phyloP scores from a whole-genome alignment of 2,329 filamentous ascomycete genomes.

The Verticillium tricorpus region DNA sequence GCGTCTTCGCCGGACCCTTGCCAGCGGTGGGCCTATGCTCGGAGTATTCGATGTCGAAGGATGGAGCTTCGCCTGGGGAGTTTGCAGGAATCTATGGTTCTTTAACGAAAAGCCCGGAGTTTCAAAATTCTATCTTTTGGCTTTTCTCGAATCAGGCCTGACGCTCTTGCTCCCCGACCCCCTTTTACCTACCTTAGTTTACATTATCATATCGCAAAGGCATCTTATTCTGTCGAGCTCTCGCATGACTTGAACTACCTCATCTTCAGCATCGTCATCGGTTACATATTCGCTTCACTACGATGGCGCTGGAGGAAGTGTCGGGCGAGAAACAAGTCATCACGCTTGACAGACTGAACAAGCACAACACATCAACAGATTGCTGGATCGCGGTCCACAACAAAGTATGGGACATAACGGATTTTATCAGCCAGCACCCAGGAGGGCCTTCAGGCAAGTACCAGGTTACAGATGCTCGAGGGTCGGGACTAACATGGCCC shows the following conservation, averaged over 20 bases:
- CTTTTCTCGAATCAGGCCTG: neutral
- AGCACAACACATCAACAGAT: slow-evolving; percentile 42
- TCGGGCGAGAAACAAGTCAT: slow-evolving; percentile 6
- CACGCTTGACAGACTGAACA: slow-evolving; percentile 32
- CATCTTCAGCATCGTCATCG: neutral
- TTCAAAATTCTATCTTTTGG: neutral
- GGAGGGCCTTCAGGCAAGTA: slow-evolving; percentile 28
- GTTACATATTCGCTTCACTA: neutral
- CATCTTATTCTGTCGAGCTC: too few relatives aligned
- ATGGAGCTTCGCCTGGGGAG: too few relatives aligned
- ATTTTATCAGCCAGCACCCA: slow-evolving; percentile 47
- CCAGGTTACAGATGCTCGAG: neutral
- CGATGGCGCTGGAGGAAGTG: neutral
- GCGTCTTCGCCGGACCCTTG: neutral
- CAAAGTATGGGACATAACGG: slow-evolving; percentile 65
- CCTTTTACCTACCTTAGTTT: too few relatives aligned
- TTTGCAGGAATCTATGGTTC: neutral
- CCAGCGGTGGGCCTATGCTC: too few relatives aligned
- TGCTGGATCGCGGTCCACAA: slow-evolving; percentile 67
- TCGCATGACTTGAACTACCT: neutral
- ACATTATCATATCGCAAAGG: too few relatives aligned
- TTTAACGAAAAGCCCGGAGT: neutral
- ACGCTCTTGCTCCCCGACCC: too few relatives aligned
- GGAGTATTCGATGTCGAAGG: too few relatives aligned
- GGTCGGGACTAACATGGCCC: slow-evolving; percentile 22